Evolutionary conservation across 2,329 filamentous ascomycete species (phyloP).

Genomic region (Scytalidium sp.): DNA sequence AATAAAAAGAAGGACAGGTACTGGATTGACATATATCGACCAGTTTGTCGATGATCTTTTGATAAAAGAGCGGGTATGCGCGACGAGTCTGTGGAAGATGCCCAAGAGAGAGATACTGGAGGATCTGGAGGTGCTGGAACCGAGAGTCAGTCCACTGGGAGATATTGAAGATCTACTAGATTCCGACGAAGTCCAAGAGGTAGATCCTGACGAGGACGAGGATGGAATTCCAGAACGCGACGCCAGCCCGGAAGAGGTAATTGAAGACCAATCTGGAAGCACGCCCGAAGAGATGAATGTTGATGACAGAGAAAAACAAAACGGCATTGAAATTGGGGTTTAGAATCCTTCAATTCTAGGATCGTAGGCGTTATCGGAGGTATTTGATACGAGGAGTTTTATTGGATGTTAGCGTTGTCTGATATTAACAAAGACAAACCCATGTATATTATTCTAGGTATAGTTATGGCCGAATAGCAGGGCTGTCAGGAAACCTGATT

Average conservation of each 20-base stretch:
- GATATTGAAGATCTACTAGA: constrained; percentile 72
- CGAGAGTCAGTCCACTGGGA: constrained; percentile 77
- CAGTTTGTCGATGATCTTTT: constrained; percentile 92
- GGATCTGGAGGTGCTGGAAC: constrained; percentile 84
- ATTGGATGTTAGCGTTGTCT: too few species aligned
- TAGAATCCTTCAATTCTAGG: too few species aligned
- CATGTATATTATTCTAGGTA: too few species aligned
- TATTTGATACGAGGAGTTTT: too few species aligned
- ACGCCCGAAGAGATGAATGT: constrained; percentile 10
- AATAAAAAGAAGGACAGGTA: constrained; percentile 70
- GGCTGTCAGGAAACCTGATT: too few species aligned
- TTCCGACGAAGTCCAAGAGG: constrained; percentile 31
- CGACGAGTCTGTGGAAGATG: constrained; percentile 89
- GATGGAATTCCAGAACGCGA: constrained; percentile 13
- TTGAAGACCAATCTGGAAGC: constrained; percentile 2
- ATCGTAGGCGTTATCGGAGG: too few species aligned
- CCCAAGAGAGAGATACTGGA: constrained; percentile 78
- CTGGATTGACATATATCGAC: constrained; percentile 77
- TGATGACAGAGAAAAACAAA: background rate
- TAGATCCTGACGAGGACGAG: constrained; percentile 18
- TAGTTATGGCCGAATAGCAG: too few species aligned
- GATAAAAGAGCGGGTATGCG: constrained; percentile 85
- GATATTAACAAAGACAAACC: too few species aligned
- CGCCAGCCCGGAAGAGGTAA: constrained; percentile 6
- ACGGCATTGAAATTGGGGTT: too few species aligned